These are phyloP conservation scores for Pharnaceum exiguum DNA, from an alignment of 148 eudicot species.

Conservation along the genomic window DNA sequence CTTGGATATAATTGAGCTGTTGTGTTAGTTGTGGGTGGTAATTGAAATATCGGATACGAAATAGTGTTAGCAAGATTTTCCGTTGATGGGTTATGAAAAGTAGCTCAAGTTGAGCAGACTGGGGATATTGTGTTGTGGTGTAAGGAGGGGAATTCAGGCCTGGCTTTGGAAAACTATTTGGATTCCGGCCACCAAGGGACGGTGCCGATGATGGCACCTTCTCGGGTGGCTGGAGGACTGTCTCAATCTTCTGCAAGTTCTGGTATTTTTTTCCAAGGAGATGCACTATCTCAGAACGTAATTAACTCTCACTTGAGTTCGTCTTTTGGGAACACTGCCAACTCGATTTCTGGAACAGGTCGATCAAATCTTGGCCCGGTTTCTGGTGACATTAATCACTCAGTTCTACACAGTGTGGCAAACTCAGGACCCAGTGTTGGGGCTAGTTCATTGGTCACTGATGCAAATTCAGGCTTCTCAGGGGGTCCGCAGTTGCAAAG, in stretches of 20 bases:
- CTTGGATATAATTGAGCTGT: constrained; percentile 23
- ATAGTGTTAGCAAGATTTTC: constrained; percentile 7
- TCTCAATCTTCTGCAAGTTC: constrained; percentile 81
- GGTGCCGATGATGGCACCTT: constrained; percentile 64
- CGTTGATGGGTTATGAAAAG: constrained; percentile 20
- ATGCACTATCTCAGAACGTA: constrained; percentile 56
- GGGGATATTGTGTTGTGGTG: constrained; percentile 15
- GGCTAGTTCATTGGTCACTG: constrained; percentile 85
- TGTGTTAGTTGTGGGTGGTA: constrained; percentile 15
- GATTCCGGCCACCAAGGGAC: constrained; percentile 51
- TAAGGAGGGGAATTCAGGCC: constrained; percentile 23
- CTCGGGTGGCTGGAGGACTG: constrained; percentile 70
- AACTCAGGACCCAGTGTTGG: constrained; percentile 82
- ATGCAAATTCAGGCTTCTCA: constrained; percentile 85
- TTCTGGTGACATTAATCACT: constrained; percentile 60
- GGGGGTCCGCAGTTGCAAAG: constrained; percentile 84
- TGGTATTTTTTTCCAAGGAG: constrained; percentile 85
- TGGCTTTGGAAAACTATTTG: constrained; percentile 59
- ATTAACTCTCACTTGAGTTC: constrained; percentile 72
- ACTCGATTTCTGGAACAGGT: constrained; percentile 52
- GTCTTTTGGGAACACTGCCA: constrained; percentile 67
- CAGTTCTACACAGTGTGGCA: constrained; percentile 56
- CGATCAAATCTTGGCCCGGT: constrained; percentile 48
- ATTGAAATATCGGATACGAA: not conserved
- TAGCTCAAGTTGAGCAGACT: constrained; percentile 23